Percentiles rank a stretch among this genome's conserved stretches.
Evolutionary conservation across 352 stramenopile species (phyloP).

Genomic region (Globisporangium viniferum): DNA sequence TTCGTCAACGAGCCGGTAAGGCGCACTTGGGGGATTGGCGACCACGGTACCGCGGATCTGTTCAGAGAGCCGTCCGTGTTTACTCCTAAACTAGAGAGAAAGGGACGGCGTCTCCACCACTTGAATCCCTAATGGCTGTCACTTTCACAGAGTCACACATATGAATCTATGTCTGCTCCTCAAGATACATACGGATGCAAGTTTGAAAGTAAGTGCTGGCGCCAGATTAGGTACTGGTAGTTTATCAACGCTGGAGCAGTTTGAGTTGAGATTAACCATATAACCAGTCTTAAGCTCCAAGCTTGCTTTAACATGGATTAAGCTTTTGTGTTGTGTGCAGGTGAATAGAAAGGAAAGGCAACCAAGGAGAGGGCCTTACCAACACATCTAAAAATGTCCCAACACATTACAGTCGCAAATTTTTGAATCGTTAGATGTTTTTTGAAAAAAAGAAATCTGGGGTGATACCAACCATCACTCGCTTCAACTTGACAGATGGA

Average conservation of each 20-base stretch:
- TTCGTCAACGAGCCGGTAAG: constrained; percentile 5
- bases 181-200: not conserved
- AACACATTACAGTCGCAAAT: not conserved
- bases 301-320: not conserved
- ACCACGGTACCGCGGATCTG: not conserved
- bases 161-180: not conserved
- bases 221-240: not conserved
- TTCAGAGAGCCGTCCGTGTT: not conserved
- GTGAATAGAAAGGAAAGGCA: not conserved
- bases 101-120: not conserved
- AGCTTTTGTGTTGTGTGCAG: not conserved
- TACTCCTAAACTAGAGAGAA: not conserved
- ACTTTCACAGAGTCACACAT: not conserved
- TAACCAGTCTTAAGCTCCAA: no score
- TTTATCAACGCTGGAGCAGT: not conserved
- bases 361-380: not conserved
- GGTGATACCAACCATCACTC: not conserved
- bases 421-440: not conserved
- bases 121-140: not conserved
- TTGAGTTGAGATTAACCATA: no score
- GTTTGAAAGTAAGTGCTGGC: not conserved
- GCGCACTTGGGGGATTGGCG: not conserved
- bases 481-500: constrained; percentile 2
- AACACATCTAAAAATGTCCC: not conserved
- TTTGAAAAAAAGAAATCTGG: not conserved